Percentiles rank a stretch among this genome's conserved stretches.
phyloP scores from a whole-genome alignment of 805 yeast species.

The Pichia rugopelliculosa region DNA sequence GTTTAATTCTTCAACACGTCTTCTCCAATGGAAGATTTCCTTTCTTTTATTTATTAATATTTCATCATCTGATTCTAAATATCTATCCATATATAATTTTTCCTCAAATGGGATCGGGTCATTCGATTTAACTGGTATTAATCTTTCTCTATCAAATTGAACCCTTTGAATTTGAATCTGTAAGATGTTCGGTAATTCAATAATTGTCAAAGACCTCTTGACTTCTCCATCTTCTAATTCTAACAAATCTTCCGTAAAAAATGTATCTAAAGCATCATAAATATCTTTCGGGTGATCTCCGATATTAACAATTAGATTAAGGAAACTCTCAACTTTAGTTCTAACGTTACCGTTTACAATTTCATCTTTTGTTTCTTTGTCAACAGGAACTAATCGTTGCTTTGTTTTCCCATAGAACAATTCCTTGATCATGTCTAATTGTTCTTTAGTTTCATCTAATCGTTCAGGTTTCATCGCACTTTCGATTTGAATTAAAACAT shows the following conservation, averaged over 20 bases:
- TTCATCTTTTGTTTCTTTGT: conserved; percentile 24
- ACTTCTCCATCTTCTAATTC: conserved; percentile 66
- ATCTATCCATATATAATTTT: conserved; percentile 78
- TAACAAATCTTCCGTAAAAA: conserved; percentile 68
- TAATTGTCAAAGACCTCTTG: conserved; percentile 63
- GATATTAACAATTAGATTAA: conserved; percentile 76
- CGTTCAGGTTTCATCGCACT: conserved; percentile 69
- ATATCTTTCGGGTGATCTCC: conserved; percentile 83
- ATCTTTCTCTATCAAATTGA: conserved; percentile 67
- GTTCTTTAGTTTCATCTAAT: conserved; percentile 71
- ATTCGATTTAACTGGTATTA: conserved; percentile 72
- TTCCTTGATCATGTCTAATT: conserved; percentile 69
- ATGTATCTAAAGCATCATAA: conserved; percentile 84
- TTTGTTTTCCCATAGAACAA: conserved; percentile 81
- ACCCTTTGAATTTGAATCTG: conserved; percentile 95
- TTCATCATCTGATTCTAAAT: conserved; percentile 60
- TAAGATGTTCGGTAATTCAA: conserved; percentile 67
- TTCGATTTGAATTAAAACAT: conserved; percentile 84
- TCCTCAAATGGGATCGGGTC: conserved; percentile 79
- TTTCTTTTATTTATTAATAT: conserved; percentile 45
- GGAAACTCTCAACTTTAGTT: conserved; percentile 63
- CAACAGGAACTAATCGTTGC: conserved; percentile 59
- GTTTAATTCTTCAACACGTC: conserved; percentile 38
- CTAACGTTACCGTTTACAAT: conserved; percentile 30
- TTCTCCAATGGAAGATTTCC: conserved; percentile 58